These are phyloP conservation scores for Trypanosoma theileri DNA, from an alignment of 208 protist species.

Conservation along the genomic window DNA sequence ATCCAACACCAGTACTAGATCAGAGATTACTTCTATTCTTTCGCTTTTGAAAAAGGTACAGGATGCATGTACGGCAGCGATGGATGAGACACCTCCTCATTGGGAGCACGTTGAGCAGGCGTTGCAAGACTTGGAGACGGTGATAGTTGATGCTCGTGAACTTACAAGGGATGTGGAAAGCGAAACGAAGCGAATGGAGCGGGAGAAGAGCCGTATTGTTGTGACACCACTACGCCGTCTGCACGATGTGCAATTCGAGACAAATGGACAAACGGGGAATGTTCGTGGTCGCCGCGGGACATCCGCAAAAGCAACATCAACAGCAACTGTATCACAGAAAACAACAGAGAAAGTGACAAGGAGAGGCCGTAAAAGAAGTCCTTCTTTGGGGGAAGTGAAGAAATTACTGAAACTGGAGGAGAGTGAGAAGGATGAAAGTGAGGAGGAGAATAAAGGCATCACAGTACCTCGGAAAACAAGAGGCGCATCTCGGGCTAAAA, in stretches of 20 bases:
- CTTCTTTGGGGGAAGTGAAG: background rate
- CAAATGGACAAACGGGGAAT: too few relatives aligned
- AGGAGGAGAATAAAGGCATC: background rate
- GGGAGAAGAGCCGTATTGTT: constrained; percentile 11
- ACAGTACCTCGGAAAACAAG: background rate
- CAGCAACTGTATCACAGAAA: background rate
- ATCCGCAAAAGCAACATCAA: background rate
- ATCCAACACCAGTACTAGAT: background rate
- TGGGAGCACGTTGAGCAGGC: constrained; percentile 4
- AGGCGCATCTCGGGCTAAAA: too few relatives aligned
- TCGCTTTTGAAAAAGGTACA: background rate
- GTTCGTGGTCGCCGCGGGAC: background rate
- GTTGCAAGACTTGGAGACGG: background rate
- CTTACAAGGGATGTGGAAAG: constrained; percentile 2
- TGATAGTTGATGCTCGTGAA: constrained; percentile 2
- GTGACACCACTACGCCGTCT: background rate
- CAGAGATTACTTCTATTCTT: background rate
- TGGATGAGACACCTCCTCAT: background rate
- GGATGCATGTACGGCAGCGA: background rate
- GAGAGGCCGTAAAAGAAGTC: background rate
- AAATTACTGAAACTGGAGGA: background rate
- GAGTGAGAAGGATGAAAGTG: background rate
- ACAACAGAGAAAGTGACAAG: background rate
- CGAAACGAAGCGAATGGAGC: constrained; percentile 3
- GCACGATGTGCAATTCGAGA: constrained; percentile 2